Evolutionary conservation across 345 rosid species (phyloP), one percentile per base, ranked within the genome.

Genomic region (Lagerstroemia speciosa): DNA sequence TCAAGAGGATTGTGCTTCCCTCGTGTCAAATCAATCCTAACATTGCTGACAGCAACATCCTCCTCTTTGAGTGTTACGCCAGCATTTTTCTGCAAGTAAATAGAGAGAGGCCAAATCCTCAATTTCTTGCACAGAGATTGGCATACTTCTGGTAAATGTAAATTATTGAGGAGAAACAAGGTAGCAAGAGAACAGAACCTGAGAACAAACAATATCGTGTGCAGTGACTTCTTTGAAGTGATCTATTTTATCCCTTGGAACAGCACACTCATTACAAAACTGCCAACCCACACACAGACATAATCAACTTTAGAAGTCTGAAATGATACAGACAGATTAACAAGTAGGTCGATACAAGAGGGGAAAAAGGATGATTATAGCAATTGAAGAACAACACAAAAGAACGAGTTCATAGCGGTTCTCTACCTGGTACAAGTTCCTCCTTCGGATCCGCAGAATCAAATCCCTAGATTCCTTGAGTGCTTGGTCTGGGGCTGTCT

Each of bases 201-300:
- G 96, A 65, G 94, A 93, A 76, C 98, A 91, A 78, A 86, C 83
- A 75, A 93, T 93, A 72, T 93, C 98, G 73, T 85, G 84, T 2
- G 97, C 83, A 29, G 97, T 89, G 36, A 91, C 92, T 24, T 86
- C 76, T 78, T 84, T 89, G 83, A 89, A 93, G 77, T 93, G 78
- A 63, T 87, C 98, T 55, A 89, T 27, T 65, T 84, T 81, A 72
- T 91, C 91, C 79, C 83, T 93, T 5, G 98, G 97, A 81, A 93
- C 97, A 27, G 98, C 83, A 75, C 83, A 93, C 78, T 91, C 98
- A 70, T 91, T 93, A 78, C 98, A 93, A 73, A 91, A 93, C 98
- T 93, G 96, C 75, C 75, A 78, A 10, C 20, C 34, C 67, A 65
- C 40, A 17, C 31, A 24, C 8, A 37, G 24, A 65, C 26, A 24